Percentiles rank a stretch among this genome's conserved stretches.
Evolutionary conservation across 2,329 filamentous ascomycete genomes (phyloP).

Genomic region (Cytospora leucostoma): DNA sequence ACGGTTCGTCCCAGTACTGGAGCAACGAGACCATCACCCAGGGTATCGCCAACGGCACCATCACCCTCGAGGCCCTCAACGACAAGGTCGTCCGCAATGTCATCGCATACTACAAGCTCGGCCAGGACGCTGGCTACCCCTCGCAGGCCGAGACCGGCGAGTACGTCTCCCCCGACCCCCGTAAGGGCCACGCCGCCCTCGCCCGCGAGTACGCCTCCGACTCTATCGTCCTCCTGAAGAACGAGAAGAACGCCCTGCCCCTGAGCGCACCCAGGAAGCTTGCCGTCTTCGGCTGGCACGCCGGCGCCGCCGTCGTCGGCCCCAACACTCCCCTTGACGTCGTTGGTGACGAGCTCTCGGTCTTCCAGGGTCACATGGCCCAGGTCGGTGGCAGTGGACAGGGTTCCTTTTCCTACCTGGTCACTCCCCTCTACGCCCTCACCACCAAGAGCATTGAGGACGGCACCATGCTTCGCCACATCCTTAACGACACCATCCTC

Average conservation of each 20-base stretch:
- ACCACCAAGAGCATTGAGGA: slow-evolving; percentile 46
- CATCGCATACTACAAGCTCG: slow-evolving; percentile 59
- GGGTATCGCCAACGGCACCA: slow-evolving; percentile 61
- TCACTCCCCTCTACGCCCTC: slow-evolving; percentile 55
- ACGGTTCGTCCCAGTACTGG: slow-evolving; percentile 62
- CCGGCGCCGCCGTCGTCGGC: slow-evolving; percentile 61
- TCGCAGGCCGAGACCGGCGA: slow-evolving; percentile 54
- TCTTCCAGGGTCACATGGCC: slow-evolving; percentile 39
- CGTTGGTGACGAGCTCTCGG: slow-evolving; percentile 15
- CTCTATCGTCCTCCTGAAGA: slow-evolving; percentile 66
- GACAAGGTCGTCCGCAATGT: slow-evolving; percentile 54
- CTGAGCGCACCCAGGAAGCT: slow-evolving; percentile 46
- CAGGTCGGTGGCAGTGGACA: slow-evolving; percentile 58
- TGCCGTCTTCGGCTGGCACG: slow-evolving; percentile 57
- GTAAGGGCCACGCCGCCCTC: slow-evolving; percentile 55
- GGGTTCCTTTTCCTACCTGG: slow-evolving; percentile 53
- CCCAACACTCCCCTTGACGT: slow-evolving; percentile 25
- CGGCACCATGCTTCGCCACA: slow-evolving; percentile 44
- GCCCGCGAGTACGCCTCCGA: slow-evolving; percentile 55
- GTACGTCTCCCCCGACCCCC: slow-evolving; percentile 48
- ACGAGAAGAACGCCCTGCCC: slow-evolving; percentile 57
- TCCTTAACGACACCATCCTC: slow-evolving; percentile 47
- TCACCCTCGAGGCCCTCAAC: slow-evolving; percentile 55
- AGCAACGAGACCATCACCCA: slow-evolving; percentile 52
- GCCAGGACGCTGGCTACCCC: slow-evolving; percentile 50